A percentile compares a stretch with the other conserved stretches of the same genome.
Conservation (phyloP, 306 rosid genomes). For the Cucumis melo region DNA sequence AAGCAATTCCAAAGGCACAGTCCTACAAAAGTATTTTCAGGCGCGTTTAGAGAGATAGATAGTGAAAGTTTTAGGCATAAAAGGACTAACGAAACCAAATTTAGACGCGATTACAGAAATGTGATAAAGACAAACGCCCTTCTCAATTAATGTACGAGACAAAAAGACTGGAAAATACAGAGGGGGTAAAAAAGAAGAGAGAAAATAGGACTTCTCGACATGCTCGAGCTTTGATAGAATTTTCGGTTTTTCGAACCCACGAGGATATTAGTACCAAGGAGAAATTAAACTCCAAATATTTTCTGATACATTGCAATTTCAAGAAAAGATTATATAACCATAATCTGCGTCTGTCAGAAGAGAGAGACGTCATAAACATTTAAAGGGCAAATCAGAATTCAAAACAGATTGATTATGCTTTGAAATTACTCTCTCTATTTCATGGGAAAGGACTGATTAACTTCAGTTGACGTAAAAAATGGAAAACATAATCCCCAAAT, state of each 20-base stretch:
- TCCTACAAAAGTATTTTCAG: not conserved
- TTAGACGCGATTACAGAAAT: not conserved
- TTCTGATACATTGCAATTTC: not conserved
- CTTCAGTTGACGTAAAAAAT: not conserved
- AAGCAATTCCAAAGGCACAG: slow-evolving; percentile 3
- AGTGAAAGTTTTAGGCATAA: not conserved
- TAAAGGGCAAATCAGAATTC: not conserved
- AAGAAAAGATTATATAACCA: not conserved
- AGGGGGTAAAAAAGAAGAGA: not conserved
- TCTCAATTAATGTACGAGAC: not conserved
- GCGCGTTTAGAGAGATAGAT: not conserved
- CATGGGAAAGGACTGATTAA: not conserved
- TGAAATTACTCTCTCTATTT: not conserved
- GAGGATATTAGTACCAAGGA: not conserved
- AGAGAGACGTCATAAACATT: not conserved
- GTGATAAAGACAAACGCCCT: not conserved
- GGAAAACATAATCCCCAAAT: not conserved
- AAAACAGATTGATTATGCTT: not conserved
- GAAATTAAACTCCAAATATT: not conserved
- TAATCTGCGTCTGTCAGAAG: not conserved
- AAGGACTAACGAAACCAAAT: not conserved
- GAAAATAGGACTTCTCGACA: not conserved
- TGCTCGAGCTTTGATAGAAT: slow-evolving; percentile 4
- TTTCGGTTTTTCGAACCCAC: not conserved
- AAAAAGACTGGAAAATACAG: not conserved